Evolutionary conservation across 1,139 yeast species (phyloP), one percentile per base, ranked within the genome.

Genomic region (Meyerozyma sp.): DNA sequence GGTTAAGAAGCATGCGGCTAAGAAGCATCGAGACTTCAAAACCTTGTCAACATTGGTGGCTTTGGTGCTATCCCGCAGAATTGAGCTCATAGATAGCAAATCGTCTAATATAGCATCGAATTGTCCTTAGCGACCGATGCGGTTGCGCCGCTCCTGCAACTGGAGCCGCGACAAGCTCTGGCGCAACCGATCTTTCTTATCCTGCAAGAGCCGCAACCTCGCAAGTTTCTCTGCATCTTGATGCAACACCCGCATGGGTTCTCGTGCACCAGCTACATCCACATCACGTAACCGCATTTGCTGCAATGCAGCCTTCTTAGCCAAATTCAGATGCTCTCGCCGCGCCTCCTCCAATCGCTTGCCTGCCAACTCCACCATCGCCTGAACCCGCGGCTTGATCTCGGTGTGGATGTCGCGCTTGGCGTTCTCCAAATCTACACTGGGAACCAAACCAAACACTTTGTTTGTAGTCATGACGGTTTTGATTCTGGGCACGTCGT

Each of bases 391-490:
- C 2, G 75, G 76, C 32, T 62, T 59, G 11, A 65, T 56, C 27
- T 64, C 66, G 25, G 53, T 52, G 40, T 59, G 57, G 43, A 68
- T 59, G 32, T 58, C 55, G 41, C 54, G 54, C 42, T 63, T 66
- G 27, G 76, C 75, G 49, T 66, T 62, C n/a, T 59, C 60, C 32
- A 71, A 48, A 49, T 73, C 78, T 46, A 57, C 55, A 45, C 68
- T 72, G 1, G 78, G 74, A 1, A 70, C 68, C 30, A 73, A 51
- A 7, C 73, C 76, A 56, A 67, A 73, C 29, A 70, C 72, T 42
- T 65, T 63, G 21, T 63, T 58, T 9, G 75, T 67, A 28, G 54
- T 49, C 21, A 72, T 53, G 20, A 70, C 68, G 34, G 58, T 60
- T 41, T 58, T 59, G 41, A 71, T 54, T 21, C 75, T 49, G 8